These are phyloP conservation scores for Didymosphaeria variabile DNA, from an alignment of 2,329 filamentous ascomycete species.

Conservation along the genomic window DNA sequence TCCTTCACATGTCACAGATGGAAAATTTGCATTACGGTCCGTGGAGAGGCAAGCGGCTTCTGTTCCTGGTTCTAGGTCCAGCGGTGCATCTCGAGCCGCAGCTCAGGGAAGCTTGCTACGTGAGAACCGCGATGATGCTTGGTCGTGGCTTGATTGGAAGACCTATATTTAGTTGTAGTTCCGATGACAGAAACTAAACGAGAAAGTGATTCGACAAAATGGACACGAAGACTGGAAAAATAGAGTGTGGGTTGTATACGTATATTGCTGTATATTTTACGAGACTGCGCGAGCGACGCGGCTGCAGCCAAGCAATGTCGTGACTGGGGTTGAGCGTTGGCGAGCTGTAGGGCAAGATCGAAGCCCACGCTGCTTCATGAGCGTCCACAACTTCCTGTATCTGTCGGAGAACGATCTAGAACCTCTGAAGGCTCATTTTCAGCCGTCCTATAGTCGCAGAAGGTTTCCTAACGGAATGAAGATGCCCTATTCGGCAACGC, in stretches of 20 bases:
- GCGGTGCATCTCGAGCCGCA: constrained; percentile 25
- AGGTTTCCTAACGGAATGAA: not conserved
- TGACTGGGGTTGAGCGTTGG: constrained; percentile 32
- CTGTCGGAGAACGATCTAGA: constrained; percentile 28
- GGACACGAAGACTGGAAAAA: constrained; percentile 29
- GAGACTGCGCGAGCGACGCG: constrained; percentile 38
- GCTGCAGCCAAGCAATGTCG: constrained; percentile 35
- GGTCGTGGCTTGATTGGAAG: constrained; percentile 35
- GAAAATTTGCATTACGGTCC: constrained; percentile 28
- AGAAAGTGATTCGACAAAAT: constrained; percentile 32
- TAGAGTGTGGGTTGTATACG: constrained; percentile 42
- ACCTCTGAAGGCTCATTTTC: constrained; percentile 21
- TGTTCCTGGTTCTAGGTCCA: constrained; percentile 39
- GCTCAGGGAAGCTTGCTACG: constrained; percentile 17
- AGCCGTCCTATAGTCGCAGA: not conserved
- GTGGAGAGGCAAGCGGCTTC: constrained; percentile 20
- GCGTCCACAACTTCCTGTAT: constrained; percentile 21
- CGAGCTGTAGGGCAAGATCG: constrained; percentile 25
- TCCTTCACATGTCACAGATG: constrained; percentile 34
- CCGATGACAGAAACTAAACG: constrained; percentile 12
- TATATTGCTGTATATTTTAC: constrained; percentile 46
- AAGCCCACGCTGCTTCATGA: constrained; percentile 17
- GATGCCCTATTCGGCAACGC: not conserved
- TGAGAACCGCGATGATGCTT: constrained; percentile 21
- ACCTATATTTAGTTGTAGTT: constrained; percentile 30